Evolutionary conservation across 1,139 yeast genomes (phyloP).

Genomic region (Yamadazyma triangularis): DNA sequence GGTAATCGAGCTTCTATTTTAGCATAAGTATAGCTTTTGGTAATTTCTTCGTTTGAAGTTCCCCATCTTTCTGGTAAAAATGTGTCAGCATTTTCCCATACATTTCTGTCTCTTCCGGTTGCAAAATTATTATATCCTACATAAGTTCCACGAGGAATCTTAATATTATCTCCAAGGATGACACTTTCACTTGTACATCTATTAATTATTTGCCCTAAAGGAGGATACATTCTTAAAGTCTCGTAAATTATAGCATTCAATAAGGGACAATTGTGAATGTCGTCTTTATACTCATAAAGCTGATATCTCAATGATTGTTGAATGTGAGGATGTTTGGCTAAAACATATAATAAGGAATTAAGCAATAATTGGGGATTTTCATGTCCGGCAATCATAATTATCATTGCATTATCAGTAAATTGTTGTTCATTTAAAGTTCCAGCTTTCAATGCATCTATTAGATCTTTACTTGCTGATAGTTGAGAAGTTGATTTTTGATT

Average conservation of each 20-base stretch:
- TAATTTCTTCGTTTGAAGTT: constrained; percentile 25
- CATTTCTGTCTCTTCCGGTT: constrained; percentile 44
- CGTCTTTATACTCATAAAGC: too few relatives aligned
- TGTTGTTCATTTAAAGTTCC: constrained; percentile 41
- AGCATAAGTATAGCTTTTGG: constrained; percentile 33
- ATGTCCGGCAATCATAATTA: constrained; percentile 58
- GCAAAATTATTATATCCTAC: constrained; percentile 58
- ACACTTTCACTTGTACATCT: constrained; percentile 38
- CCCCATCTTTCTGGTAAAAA: constrained; percentile 64
- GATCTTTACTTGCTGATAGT: constrained; percentile 24
- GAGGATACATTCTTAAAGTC: constrained; percentile 51
- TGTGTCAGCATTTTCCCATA: constrained; percentile 45
- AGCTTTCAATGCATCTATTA: constrained; percentile 32
- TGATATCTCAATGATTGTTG: constrained; percentile 36
- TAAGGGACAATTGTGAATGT: neutral
- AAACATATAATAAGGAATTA: constrained; percentile 43
- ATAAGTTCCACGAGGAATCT: constrained; percentile 49
- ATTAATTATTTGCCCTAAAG: constrained; percentile 57
- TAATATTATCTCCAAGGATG: constrained; percentile 35
- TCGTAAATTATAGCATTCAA: constrained; percentile 41
- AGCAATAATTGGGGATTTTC: constrained; percentile 57
- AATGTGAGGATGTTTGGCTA: constrained; percentile 36
- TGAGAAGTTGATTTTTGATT: neutral
- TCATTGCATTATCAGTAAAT: constrained; percentile 53
- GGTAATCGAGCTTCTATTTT: constrained; percentile 45